Conservation (phyloP, 192 early-diverging fungal species). For the Borealophlyctis nickersoniae region DNA sequence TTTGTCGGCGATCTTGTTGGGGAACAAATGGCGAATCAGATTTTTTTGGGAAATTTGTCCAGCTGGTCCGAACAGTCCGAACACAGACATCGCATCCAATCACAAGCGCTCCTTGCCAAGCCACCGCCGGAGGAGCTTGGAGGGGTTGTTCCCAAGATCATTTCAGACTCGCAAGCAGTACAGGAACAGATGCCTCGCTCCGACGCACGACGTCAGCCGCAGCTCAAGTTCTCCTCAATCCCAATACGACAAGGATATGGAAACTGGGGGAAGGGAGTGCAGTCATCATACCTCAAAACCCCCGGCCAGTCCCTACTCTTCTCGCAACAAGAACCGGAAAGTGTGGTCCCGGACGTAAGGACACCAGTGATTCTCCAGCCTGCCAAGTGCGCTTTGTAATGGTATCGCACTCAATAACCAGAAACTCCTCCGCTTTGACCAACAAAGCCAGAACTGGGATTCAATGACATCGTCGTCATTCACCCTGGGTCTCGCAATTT, state of each 20-base stretch:
- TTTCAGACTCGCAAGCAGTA: no score
- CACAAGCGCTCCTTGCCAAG: no score
- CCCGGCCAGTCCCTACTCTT: neutral
- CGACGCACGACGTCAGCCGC: no score
- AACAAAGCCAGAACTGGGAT: conserved; percentile 41
- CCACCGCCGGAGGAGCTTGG: no score
- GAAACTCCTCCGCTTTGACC: neutral
- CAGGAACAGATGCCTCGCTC: no score
- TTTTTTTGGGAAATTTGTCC: no score
- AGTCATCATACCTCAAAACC: conserved; percentile 5
- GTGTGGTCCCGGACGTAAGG: neutral
- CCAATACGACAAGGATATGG: neutral
- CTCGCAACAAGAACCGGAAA: conserved; percentile 4
- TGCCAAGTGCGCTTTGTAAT: neutral
- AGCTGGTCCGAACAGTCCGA: no score
- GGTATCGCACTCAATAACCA: neutral
- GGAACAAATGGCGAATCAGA: no score
- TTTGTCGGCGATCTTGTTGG: no score
- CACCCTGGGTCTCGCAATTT: conserved; percentile 82
- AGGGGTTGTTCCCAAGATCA: no score
- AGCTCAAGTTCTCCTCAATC: conserved; percentile 15
- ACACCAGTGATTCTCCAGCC: neutral
- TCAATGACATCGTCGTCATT: conserved; percentile 75
- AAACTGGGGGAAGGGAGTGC: conserved; percentile 2
- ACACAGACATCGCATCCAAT: no score